Percentiles rank a stretch among this genome's conserved stretches.
phyloP scores from a whole-genome alignment of 345 rosid genomes.

The Carallia pectinifolia region DNA sequence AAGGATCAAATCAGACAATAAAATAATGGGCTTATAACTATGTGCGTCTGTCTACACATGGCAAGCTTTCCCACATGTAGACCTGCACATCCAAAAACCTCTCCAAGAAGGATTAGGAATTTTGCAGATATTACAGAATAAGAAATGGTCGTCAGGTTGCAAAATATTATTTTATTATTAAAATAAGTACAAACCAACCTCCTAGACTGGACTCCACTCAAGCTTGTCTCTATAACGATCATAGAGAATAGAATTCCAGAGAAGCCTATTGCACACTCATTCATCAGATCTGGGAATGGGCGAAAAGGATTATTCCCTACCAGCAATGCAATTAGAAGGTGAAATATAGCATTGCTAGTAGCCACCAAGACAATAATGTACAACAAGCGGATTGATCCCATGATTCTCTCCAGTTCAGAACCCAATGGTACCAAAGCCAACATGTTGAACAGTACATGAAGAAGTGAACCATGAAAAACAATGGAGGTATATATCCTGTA shows the following conservation, averaged over 20 bases:
- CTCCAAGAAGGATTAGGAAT: background rate
- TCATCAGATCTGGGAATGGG: constrained; percentile 41
- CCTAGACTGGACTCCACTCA: constrained; percentile 84
- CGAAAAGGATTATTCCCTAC: constrained; percentile 62
- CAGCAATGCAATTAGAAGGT: constrained; percentile 69
- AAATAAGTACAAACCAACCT: constrained; percentile 49
- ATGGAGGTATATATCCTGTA: constrained; percentile 80
- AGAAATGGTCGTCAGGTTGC: background rate
- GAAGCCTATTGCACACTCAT: constrained; percentile 89
- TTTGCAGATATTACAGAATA: background rate
- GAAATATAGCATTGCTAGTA: constrained; percentile 73
- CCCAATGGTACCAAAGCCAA: constrained; percentile 96
- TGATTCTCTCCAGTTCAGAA: constrained; percentile 91
- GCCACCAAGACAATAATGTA: constrained; percentile 76
- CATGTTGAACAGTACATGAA: constrained; percentile 95
- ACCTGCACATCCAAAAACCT: background rate
- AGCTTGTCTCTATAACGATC: constrained; percentile 92
- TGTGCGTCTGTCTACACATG: background rate
- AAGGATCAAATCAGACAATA: background rate
- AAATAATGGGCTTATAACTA: background rate
- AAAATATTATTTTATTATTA: background rate
- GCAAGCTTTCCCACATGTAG: background rate
- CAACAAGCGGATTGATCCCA: constrained; percentile 87
- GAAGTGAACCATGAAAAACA: constrained; percentile 82
- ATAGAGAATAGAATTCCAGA: constrained; percentile 88